Base-by-base conservation (phyloP, 306 rosid species). In the Quercus robur region DNA sequence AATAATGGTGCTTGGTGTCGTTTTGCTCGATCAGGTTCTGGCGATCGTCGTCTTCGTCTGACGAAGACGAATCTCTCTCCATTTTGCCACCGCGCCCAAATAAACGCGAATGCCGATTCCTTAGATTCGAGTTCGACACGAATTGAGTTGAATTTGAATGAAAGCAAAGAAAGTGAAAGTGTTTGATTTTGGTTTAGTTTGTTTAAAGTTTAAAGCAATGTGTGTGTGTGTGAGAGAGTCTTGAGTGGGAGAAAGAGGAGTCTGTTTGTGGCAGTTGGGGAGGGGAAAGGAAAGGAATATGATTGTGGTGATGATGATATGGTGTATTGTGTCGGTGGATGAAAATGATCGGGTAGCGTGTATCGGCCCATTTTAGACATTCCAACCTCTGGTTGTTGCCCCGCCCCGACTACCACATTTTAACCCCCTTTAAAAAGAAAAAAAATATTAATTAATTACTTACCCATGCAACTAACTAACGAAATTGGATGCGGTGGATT, bases 31-130 rank as follows among this genome's bases (percentile, higher is more conserved):
- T 87, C 70, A 95, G 90, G 87, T 78, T 84, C 46, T 80, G 89
- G 79, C 85, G 94, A 63, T 95, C 99, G 46, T 95, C 98, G 28
- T 90, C 94, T 44, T 93, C 99, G 86, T 93, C 98, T 26, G 92
- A 87, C 69, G 97, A 88, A 0, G 54, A 49, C 54, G 89, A 90
- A 52, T 87, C 95, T 38, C 91, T 84, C 26, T 68, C 93, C 85
- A 86, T 83, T 67, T 12, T 20, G 10, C 70, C 63, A 31, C 51
- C 15, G 89, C 87, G 49, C 56, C 61, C 10, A 54, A 71, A 63
- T 30, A 35, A 15, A 57, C 31, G 31, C 31, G 4, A 30, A 30
- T 30, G 31, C 31, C 31, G 31, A 30, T 30, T 30, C 31, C 31
- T 30, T 30, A 30, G 31, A 30, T 30, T 30, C 31, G 31, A 30